Evolutionary conservation across 169 alveolate species (phyloP).

Genomic region (Cryptosporidium baileyi): DNA sequence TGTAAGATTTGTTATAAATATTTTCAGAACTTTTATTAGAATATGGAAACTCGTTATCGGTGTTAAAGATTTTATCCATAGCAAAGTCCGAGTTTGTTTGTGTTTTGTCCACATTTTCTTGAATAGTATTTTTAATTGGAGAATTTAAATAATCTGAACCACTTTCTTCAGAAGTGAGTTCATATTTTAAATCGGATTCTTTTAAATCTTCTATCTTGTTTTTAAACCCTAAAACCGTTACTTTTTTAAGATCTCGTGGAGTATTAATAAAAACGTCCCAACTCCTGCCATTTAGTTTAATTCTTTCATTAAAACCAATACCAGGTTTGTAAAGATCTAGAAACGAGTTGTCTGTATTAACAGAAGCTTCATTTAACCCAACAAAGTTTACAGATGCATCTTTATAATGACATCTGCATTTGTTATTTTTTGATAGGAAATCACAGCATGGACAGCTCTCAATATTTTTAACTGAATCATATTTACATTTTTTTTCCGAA

Average conservation of each 20-base stretch:
- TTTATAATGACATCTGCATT: conserved; percentile 49
- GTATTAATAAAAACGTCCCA: conserved; percentile 49
- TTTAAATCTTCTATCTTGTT: background rate
- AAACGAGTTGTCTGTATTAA: conserved; percentile 53
- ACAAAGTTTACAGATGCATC: conserved; percentile 58
- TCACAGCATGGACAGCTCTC: conserved; percentile 58
- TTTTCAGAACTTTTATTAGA: too few species aligned
- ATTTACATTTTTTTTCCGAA: background rate
- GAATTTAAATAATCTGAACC: too few species aligned
- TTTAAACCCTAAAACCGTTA: conserved; percentile 6
- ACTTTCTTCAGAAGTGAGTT: too few species aligned
- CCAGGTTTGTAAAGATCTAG: conserved; percentile 50
- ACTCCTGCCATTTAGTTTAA: conserved; percentile 62
- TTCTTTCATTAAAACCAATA: conserved; percentile 38
- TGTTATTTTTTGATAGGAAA: background rate
- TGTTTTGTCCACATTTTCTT: too few species aligned
- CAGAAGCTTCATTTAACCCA: conserved; percentile 58
- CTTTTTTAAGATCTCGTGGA: background rate
- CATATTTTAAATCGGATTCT: background rate
- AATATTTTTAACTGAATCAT: background rate
- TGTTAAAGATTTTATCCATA: too few species aligned
- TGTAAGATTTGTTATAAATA: too few species aligned
- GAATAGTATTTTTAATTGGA: too few species aligned
- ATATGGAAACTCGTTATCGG: too few species aligned
- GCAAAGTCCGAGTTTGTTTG: too few species aligned